phyloP scores from a whole-genome alignment of 495 filamentous ascomycete genomes.

The Tricharina praecox region DNA sequence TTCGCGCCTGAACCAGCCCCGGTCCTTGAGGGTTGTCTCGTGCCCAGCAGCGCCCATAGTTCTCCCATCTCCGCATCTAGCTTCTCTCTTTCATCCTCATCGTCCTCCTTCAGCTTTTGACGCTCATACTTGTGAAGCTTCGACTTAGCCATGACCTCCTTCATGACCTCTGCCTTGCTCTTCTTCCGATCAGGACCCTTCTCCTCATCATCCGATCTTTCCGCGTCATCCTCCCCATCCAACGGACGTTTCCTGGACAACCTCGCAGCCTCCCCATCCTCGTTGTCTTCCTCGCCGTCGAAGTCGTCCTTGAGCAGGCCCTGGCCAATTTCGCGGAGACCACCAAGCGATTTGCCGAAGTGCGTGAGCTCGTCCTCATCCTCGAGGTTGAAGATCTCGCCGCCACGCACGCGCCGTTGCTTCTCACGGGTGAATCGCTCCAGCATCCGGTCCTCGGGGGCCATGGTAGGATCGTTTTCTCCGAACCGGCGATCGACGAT shows the following conservation, averaged over 20 bases:
- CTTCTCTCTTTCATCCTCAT: conserved; percentile 74
- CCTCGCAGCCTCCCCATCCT: conserved; percentile 34
- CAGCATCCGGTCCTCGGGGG: conserved; percentile 80
- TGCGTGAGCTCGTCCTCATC: conserved; percentile 69
- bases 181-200: conserved; percentile 60
- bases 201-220: conserved; percentile 34
- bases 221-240: conserved; percentile 31
- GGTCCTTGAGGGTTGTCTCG: conserved; percentile 28
- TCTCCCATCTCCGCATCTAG: conserved; percentile 62
- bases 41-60: conserved; percentile 52
- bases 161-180: conserved; percentile 86
- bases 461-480: conserved; percentile 86
- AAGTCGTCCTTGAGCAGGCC: conserved; percentile 55
- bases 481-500: conserved; percentile 88
- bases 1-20: conserved; percentile 29
- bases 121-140: conserved; percentile 87
- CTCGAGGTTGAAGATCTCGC: conserved; percentile 67
- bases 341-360: conserved; percentile 38
- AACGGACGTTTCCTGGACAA: conserved; percentile 40
- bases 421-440: conserved; percentile 80
- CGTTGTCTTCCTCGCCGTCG: conserved; percentile 42
- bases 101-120: conserved; percentile 82
- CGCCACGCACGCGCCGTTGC: conserved; percentile 26
- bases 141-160: conserved; percentile 93
- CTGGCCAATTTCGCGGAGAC: conserved; percentile 32